phyloP scores from a whole-genome alignment of 2,329 filamentous ascomycete species.

The Xylaria sp. region DNA sequence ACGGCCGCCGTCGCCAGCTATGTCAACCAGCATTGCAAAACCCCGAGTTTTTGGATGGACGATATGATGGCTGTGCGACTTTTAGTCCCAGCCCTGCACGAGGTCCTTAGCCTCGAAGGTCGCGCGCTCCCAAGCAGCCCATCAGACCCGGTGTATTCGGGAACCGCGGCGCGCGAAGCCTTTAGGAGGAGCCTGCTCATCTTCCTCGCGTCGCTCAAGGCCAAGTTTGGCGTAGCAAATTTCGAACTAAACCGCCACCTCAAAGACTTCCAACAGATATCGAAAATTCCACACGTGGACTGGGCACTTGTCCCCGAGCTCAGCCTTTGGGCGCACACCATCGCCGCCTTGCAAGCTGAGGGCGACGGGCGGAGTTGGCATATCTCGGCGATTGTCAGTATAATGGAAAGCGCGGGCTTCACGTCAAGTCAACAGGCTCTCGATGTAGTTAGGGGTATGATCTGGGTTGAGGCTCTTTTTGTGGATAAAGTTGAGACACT shows the following conservation, averaged over 20 bases:
- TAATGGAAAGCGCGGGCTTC: constrained; percentile 43
- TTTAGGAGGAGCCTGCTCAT: constrained; percentile 46
- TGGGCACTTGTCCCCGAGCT: constrained; percentile 47
- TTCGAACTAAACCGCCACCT: constrained; percentile 44
- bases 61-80: constrained; percentile 44
- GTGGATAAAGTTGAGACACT: constrained; percentile 40
- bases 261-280: constrained; percentile 47
- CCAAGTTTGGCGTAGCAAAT: constrained; percentile 40
- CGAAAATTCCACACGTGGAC: constrained; percentile 43
- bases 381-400: constrained; percentile 42
- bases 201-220: constrained; percentile 45
- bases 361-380: constrained; percentile 42
- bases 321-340: constrained; percentile 47
- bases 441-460: constrained; percentile 43
- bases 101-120: constrained; percentile 44
- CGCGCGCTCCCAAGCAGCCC: constrained; percentile 41
- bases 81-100: constrained; percentile 43
- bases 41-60: constrained; percentile 43
- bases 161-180: constrained; percentile 44
- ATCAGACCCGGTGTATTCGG: constrained; percentile 38
- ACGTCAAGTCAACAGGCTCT: constrained; percentile 40
- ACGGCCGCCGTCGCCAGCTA: constrained; percentile 46
- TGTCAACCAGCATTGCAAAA: constrained; percentile 40
- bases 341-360: constrained; percentile 44
- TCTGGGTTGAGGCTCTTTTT: constrained; percentile 46